Conservation (phyloP, 106 monocot species). For the Posidonia australis region DNA sequence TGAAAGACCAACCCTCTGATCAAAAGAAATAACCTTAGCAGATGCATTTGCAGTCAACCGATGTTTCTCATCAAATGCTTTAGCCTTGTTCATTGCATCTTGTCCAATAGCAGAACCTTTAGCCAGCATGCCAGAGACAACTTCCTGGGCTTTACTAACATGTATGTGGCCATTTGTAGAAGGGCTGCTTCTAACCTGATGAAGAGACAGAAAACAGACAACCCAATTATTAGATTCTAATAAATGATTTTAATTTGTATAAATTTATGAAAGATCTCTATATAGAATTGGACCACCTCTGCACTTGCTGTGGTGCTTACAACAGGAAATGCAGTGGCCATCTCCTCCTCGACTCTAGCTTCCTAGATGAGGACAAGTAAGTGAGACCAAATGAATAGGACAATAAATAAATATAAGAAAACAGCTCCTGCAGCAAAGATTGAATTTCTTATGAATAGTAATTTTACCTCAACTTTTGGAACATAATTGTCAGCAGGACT, state of each 20-base stretch:
- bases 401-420: neutral
- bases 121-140: slow-evolving; percentile 53
- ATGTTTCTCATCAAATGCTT: slow-evolving; percentile 91
- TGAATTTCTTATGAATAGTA: neutral
- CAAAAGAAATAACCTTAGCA: slow-evolving; percentile 76
- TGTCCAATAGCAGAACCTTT: slow-evolving; percentile 77
- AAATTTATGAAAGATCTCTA: neutral
- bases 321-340: slow-evolving; percentile 11
- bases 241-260: neutral
- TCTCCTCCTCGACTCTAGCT: slow-evolving; percentile 13
- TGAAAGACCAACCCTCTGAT: slow-evolving; percentile 69
- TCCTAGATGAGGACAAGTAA: slow-evolving; percentile 28
- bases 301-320: slow-evolving; percentile 12
- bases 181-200: slow-evolving; percentile 36
- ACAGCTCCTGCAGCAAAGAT: neutral
- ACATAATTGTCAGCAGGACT: slow-evolving; percentile 53
- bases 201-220: neutral
- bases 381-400: neutral
- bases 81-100: slow-evolving; percentile 89
- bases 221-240: neutral
- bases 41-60: slow-evolving; percentile 64
- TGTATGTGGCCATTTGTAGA: slow-evolving; percentile 36
- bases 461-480: slow-evolving; percentile 24
- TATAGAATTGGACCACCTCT: slow-evolving; percentile 30
- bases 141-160: slow-evolving; percentile 77